Evolutionary conservation across 1,139 yeast genomes (phyloP).

Genomic region (Saccharomyces hybrid): DNA sequence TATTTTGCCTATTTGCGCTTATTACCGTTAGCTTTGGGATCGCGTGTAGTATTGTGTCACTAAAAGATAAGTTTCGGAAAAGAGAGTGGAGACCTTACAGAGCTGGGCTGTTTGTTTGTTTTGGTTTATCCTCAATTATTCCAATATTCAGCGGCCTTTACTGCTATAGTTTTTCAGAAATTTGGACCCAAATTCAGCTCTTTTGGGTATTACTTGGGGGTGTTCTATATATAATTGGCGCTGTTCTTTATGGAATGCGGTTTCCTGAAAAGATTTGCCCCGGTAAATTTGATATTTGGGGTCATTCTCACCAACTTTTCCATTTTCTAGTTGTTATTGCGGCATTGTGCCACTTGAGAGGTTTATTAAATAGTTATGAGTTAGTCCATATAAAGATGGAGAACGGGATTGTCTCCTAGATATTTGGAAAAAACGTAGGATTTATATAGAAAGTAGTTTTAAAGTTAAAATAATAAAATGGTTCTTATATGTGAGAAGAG

Average conservation of each 20-base stretch:
- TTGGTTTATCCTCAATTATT: conserved; percentile 71
- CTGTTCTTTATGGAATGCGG: conserved; percentile 66
- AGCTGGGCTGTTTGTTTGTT: conserved; percentile 68
- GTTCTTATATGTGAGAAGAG: neutral
- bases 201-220: conserved; percentile 65
- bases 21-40: conserved; percentile 51
- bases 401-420: neutral
- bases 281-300: conserved; percentile 62
- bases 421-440: neutral
- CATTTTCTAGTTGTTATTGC: conserved; percentile 78
- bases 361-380: conserved; percentile 52
- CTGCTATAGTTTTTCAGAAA: conserved; percentile 38
- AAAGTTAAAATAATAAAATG: neutral
- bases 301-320: conserved; percentile 84
- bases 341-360: conserved; percentile 66
- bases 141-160: conserved; percentile 53
- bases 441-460: neutral
- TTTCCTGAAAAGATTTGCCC: conserved; percentile 69
- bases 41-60: conserved; percentile 56
- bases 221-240: conserved; percentile 66
- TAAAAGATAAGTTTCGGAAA: conserved; percentile 57
- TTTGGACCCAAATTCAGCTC: conserved; percentile 46
- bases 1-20: conserved; percentile 39
- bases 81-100: conserved; percentile 69
- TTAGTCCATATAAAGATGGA: conserved; percentile 35